These are phyloP conservation scores for Cudoniella acicularis DNA, from an alignment of 495 filamentous ascomycete genomes.

Conservation along the genomic window DNA sequence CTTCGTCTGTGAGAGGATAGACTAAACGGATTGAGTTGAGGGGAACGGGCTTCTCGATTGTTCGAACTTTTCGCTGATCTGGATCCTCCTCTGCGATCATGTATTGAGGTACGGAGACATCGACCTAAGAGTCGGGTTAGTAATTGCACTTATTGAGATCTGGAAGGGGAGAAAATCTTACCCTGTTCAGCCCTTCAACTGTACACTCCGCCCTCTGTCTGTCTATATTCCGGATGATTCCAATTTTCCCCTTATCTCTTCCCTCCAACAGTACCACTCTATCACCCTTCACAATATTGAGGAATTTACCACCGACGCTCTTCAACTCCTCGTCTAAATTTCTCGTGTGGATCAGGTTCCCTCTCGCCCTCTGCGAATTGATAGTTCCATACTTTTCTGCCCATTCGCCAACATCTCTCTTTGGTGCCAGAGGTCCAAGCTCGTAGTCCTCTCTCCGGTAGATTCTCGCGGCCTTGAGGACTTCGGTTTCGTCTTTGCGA, in stretches of 20 bases:
- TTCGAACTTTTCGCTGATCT: slow-evolving; percentile 38
- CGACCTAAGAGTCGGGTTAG: slow-evolving; percentile 41
- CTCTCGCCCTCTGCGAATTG: neutral
- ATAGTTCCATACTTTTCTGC: slow-evolving; percentile 24
- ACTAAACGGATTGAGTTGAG: slow-evolving; percentile 77
- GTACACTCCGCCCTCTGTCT: slow-evolving; percentile 50
- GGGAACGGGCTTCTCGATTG: slow-evolving; percentile 50
- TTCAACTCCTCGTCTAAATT: slow-evolving; percentile 33
- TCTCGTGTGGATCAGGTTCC: slow-evolving; percentile 20
- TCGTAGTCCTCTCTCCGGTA: slow-evolving; percentile 65
- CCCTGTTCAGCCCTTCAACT: slow-evolving; percentile 64
- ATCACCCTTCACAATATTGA: slow-evolving; percentile 66
- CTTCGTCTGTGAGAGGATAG: slow-evolving; percentile 61
- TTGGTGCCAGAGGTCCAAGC: slow-evolving; percentile 70
- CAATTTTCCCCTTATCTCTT: slow-evolving; percentile 77
- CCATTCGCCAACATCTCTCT: slow-evolving; percentile 55
- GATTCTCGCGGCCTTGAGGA: slow-evolving; percentile 29
- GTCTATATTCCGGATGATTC: slow-evolving; percentile 57
- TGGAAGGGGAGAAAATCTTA: slow-evolving; percentile 37
- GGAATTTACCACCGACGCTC: slow-evolving; percentile 43
- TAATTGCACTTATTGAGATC: neutral
- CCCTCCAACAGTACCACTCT: slow-evolving; percentile 76
- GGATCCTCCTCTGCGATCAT: slow-evolving; percentile 37
- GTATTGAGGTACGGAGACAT: slow-evolving; percentile 54
- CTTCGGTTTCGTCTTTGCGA: slow-evolving; percentile 29